Conservation (phyloP, 345 rosid genomes). For the Gossypium sturtianum region DNA sequence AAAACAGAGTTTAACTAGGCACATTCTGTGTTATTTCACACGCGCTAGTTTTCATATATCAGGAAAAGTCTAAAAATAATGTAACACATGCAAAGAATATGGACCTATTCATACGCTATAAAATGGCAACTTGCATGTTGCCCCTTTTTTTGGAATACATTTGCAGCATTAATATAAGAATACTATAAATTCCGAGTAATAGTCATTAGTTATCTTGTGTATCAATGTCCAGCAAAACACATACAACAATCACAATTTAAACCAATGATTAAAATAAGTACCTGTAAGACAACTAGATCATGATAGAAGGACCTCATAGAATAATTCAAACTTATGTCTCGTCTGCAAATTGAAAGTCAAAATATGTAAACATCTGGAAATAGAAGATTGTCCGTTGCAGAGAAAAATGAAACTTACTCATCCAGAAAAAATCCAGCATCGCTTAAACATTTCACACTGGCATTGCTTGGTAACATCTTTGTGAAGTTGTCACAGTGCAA, state of each 20-base stretch:
- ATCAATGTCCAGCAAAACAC: neutral
- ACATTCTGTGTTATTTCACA: neutral
- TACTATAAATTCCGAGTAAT: neutral
- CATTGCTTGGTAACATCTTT: constrained; percentile 44
- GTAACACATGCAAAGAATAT: neutral
- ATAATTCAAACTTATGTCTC: constrained; percentile 53
- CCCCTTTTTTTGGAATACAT: too few species aligned
- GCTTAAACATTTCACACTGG: constrained; percentile 87
- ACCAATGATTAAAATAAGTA: constrained; percentile 12
- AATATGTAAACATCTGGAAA: neutral
- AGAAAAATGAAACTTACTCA: constrained; percentile 38
- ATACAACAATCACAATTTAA: neutral
- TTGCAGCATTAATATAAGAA: neutral
- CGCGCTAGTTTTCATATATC: neutral
- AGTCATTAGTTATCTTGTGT: neutral
- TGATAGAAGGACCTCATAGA: constrained; percentile 60
- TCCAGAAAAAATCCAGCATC: constrained; percentile 95
- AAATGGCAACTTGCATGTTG: neutral
- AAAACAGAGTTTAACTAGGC: neutral
- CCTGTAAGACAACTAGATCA: constrained; percentile 63
- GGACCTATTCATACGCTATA: neutral
- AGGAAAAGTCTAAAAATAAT: neutral
- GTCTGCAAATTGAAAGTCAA: constrained; percentile 39
- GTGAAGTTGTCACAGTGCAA: constrained; percentile 71
- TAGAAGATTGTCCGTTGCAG: neutral